Conservation (phyloP, 2,329 filamentous ascomycete genomes). For the Trichocomaceae sp. region DNA sequence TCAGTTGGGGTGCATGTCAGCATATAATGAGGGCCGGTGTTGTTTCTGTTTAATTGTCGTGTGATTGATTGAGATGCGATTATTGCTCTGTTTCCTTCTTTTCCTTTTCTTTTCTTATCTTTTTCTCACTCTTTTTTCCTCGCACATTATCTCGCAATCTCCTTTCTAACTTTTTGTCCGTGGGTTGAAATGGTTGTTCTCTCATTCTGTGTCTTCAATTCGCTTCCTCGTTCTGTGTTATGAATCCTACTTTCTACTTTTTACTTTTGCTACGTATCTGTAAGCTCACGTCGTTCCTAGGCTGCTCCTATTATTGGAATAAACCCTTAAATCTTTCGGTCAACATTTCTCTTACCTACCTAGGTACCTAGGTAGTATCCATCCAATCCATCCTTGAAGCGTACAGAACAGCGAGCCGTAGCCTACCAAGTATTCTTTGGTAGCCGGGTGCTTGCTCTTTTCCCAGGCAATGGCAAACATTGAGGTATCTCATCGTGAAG, state of each 20-base stretch:
- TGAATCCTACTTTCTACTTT: conserved; percentile 16
- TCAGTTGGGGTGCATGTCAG: conserved; percentile 26
- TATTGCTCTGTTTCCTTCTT: conserved; percentile 20
- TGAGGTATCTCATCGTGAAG: too few relatives aligned
- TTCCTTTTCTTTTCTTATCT: conserved; percentile 33
- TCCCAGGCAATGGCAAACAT: too few relatives aligned
- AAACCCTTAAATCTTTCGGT: too few relatives aligned
- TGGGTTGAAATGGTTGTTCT: conserved; percentile 1
- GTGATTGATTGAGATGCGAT: conserved; percentile 21
- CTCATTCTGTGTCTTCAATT: conserved; percentile 18
- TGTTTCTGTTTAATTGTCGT: conserved; percentile 21
- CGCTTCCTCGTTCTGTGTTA: conserved; percentile 18
- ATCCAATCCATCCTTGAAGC: too few relatives aligned
- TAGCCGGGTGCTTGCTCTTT: too few relatives aligned
- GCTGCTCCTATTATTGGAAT: not conserved
- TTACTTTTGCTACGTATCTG: conserved; percentile 5
- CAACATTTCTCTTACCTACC: too few relatives aligned
- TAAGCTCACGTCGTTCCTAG: not conserved
- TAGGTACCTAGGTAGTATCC: too few relatives aligned
- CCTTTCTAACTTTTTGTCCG: conserved; percentile 24
- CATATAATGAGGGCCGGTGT: conserved; percentile 33
- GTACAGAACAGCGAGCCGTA: too few relatives aligned
- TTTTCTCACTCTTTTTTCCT: conserved; percentile 23
- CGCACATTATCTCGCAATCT: conserved; percentile 36
- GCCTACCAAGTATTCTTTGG: too few relatives aligned